Conservation (phyloP, 1,284 basidiomycete species). For the Meripilus lineatus region DNA sequence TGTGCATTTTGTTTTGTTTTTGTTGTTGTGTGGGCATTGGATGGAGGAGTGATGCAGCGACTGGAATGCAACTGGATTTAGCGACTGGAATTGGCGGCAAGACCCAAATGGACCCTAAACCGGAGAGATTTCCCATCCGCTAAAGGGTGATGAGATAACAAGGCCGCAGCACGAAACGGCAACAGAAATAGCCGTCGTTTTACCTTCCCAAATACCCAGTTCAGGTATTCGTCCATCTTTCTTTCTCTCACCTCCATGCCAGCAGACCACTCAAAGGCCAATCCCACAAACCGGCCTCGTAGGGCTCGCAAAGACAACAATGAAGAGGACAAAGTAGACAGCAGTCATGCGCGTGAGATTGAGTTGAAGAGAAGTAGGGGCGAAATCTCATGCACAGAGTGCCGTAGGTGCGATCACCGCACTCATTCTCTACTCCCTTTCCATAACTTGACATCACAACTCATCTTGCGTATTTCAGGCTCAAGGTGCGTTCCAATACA, state of each 20-base stretch:
- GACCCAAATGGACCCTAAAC: too few species aligned
- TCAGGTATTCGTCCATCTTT: conserved; percentile 14
- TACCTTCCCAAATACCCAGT: conserved; percentile 9
- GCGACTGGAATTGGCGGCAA: too few species aligned
- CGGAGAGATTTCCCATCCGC: too few species aligned
- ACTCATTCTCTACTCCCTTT: conserved; percentile 11
- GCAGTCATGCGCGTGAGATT: conserved; percentile 34
- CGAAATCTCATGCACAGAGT: conserved; percentile 69
- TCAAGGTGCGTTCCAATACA: conserved; percentile 21
- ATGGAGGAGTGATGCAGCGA: too few species aligned
- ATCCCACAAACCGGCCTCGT: conserved; percentile 21
- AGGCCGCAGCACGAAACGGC: conserved; percentile 3
- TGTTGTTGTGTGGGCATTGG: too few species aligned
- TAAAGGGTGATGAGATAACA: conserved; percentile 3
- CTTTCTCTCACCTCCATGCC: conserved; percentile 25
- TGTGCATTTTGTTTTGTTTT: too few species aligned
- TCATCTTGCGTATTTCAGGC: conserved; percentile 14
- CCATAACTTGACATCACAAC: conserved; percentile 11
- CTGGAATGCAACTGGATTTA: too few species aligned
- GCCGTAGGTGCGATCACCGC: conserved; percentile 52
- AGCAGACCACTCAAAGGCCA: conserved; percentile 25
- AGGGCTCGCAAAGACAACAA: conserved; percentile 21
- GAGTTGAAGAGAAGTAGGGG: conserved; percentile 67
- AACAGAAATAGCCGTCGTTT: conserved; percentile 7
- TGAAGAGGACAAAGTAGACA: conserved; percentile 26